Percentiles rank a stretch among this genome's conserved stretches.
Conservation (phyloP, 2,329 filamentous ascomycete genomes). For the Magnaporthiopsis incrustans region DNA sequence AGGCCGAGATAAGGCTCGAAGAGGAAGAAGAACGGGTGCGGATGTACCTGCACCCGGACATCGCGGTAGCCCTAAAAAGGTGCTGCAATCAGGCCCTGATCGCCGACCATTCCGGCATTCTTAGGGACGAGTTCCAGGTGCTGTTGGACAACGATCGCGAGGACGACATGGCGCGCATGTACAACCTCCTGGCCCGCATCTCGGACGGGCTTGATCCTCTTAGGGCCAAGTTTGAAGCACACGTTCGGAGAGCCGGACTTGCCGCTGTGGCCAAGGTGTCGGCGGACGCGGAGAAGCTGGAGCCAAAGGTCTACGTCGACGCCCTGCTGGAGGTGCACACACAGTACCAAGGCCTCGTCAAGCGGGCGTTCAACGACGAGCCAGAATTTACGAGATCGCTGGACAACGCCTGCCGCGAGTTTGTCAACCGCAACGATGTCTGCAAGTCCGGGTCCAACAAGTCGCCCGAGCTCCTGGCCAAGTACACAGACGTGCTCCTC, state of each 20-base stretch:
- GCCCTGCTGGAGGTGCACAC: conserved; percentile 90
- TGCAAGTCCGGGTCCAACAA: conserved; percentile 91
- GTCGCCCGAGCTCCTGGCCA: conserved; percentile 88
- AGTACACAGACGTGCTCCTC: conserved; percentile 87
- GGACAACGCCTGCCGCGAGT: conserved; percentile 95
- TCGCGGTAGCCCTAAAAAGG: conserved; percentile 74
- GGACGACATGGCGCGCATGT: conserved; percentile 95
- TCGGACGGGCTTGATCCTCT: conserved; percentile 87
- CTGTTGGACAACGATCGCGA: conserved; percentile 90
- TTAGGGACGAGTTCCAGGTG: conserved; percentile 92
- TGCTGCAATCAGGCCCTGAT: conserved; percentile 86
- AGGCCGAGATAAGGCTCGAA: conserved; percentile 79
- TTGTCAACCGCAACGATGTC: conserved; percentile 94
- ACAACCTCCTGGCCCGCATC: conserved; percentile 80
- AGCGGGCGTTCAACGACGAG: conserved; percentile 87
- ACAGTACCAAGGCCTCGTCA: conserved; percentile 85
- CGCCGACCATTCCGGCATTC: conserved; percentile 73
- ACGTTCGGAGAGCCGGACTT: conserved; percentile 84
- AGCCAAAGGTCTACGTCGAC: conserved; percentile 95
- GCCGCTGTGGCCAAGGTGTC: conserved; percentile 87
- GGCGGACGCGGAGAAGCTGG: conserved; percentile 77
- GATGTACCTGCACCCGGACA: conserved; percentile 87
- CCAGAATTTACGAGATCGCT: conserved; percentile 93
- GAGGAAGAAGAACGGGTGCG: conserved; percentile 93
- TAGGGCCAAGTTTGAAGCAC: conserved; percentile 78